Base-by-base conservation (phyloP, 768 basidiomycete species). In the Tylopilus sp. region DNA sequence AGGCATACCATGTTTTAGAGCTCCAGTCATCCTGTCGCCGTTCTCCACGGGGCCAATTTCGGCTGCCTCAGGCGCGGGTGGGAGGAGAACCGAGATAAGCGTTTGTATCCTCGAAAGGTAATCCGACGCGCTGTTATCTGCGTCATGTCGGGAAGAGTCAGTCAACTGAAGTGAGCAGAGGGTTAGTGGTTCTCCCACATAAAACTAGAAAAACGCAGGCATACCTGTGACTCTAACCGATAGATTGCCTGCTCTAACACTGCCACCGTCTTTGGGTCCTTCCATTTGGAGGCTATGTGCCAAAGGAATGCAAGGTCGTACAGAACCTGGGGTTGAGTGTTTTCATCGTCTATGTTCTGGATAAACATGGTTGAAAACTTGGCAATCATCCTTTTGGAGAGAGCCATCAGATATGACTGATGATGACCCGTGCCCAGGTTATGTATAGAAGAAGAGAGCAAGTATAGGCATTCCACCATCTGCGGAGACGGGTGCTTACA, bases 41-140 rank as follows among this genome's bases (percentile, higher is more conserved):
- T 64, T 60, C 51, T 61, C 72, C 57, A 57, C 66, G 21, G 49
- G 50, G 31, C 56, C 47, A 38, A 55, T 45, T 51, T 56, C 57
- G 24, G 58, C 54, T 26, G 51, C 54, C n/a, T 63, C 58, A 12
- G 62, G 47, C 2, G 57, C 63, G 11, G 51, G 57, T 6, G 85
- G 82, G 17, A 89, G 72, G 40, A 89, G 71, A 7, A 78, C 72
- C 5, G 82, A 79, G 49, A 90, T 72, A 16, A 90, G 72, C 24
- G 79, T 79, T 60, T 87, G 89, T 24, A 78, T 79, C 52, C 82
- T 77, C 34, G 73, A 59, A 22, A 89, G 71, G 58, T 75, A 76
- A 46, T 82, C 80, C 9, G 71, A 28, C 68, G 55, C 54, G 69
- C 53, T 54, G 58, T 63, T 45, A 48, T 73, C 70, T 51, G 52